These are phyloP conservation scores for Chlamydomonas schloesseri DNA, from an alignment of 139 green algal genomes.

Conservation along the genomic window DNA sequence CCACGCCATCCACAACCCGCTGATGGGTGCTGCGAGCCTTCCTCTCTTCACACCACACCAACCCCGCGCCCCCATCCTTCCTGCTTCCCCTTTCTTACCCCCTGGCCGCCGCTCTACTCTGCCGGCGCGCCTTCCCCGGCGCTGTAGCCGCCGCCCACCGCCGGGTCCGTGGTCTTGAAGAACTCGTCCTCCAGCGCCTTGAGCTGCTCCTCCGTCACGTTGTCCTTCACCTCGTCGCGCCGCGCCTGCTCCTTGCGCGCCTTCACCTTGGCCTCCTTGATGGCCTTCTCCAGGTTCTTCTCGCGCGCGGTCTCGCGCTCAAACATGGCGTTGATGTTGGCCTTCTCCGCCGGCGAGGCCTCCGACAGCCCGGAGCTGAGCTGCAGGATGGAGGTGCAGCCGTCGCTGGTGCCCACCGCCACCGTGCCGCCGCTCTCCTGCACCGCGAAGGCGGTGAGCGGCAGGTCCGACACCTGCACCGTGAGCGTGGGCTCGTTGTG, in stretches of 20 bases:
- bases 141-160: neutral
- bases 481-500: constrained; percentile 88
- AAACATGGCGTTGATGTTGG: constrained; percentile 78
- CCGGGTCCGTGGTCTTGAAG: constrained; percentile 41
- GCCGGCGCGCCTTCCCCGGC: neutral
- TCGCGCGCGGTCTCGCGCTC: constrained; percentile 80
- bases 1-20: too few relatives aligned
- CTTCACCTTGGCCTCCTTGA: constrained; percentile 90
- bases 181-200: constrained; percentile 71
- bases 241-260: constrained; percentile 82
- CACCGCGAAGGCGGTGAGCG: constrained; percentile 78
- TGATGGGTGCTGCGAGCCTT: too few relatives aligned
- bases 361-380: constrained; percentile 79
- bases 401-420: constrained; percentile 79
- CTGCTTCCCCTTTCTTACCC: neutral
- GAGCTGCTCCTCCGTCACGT: constrained; percentile 77
- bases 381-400: constrained; percentile 81
- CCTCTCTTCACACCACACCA: too few relatives aligned
- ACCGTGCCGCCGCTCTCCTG: constrained; percentile 75
- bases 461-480: constrained; percentile 76
- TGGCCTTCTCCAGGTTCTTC: constrained; percentile 94
- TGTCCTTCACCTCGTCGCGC: constrained; percentile 70
- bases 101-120: neutral
- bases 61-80: neutral
- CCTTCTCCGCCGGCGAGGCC: constrained; percentile 87